Evolutionary conservation across 345 rosid genomes (phyloP).

Genomic region (Salix purpurea): DNA sequence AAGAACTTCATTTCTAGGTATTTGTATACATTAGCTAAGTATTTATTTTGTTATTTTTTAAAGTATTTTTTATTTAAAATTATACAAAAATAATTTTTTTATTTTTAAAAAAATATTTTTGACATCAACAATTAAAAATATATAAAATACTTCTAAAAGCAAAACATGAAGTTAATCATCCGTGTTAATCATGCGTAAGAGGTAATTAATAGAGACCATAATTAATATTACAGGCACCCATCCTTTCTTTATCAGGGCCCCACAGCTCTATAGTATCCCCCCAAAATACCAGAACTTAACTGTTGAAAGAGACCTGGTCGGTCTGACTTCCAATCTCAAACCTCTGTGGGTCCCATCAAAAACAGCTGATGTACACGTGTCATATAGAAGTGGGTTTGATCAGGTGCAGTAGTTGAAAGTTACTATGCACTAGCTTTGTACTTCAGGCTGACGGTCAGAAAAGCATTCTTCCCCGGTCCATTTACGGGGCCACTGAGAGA

Average conservation of each 20-base stretch:
- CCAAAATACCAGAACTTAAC: background rate
- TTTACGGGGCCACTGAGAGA: background rate
- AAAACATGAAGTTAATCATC: too few species aligned
- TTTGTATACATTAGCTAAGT: too few species aligned
- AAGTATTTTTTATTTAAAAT: too few species aligned
- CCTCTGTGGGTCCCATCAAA: background rate
- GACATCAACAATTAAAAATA: too few species aligned
- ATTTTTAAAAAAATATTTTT: too few species aligned
- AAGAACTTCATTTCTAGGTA: background rate
- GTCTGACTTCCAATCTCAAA: background rate
- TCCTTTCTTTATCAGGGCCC: conserved; percentile 3
- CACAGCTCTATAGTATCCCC: background rate
- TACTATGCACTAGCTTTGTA: background rate
- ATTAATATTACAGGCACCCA: conserved; percentile 8
- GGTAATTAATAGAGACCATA: too few species aligned
- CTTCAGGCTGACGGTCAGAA: background rate
- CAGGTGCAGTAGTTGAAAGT: background rate
- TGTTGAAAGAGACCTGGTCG: background rate
- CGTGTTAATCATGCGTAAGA: too few species aligned
- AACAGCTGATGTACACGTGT: background rate
- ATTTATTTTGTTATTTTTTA: too few species aligned
- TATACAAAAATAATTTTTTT: too few species aligned
- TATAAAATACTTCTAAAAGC: too few species aligned
- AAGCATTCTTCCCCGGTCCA: conserved; percentile 7
- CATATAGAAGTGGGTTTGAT: background rate